Evolutionary conservation across 805 yeast genomes (phyloP).

Genomic region (Lachancea meyersii): DNA sequence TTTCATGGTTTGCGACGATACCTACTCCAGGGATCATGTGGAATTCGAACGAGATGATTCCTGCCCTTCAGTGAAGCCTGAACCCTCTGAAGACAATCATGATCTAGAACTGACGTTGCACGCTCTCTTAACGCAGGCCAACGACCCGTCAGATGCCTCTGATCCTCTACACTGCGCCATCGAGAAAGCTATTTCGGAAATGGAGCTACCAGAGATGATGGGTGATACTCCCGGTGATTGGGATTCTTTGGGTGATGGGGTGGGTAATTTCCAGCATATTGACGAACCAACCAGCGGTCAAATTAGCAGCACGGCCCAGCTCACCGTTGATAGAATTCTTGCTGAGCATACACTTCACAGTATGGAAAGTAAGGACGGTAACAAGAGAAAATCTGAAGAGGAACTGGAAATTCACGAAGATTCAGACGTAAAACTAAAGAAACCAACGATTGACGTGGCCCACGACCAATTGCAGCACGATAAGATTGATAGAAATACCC

Average conservation of each 20-base stretch:
- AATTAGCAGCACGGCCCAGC: not conserved
- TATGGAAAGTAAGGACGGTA: not conserved
- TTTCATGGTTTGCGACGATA: constrained; percentile 5
- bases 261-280: not conserved
- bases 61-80: constrained; percentile 1
- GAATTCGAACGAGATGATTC: not conserved
- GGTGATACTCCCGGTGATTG: constrained; percentile 3
- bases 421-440: not conserved
- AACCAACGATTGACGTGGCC: too few relatives aligned
- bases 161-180: constrained; percentile 10
- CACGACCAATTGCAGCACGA: too few relatives aligned
- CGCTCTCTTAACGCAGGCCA: constrained; percentile 17
- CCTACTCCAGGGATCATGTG: not conserved
- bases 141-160: constrained; percentile 4
- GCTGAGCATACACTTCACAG: constrained; percentile 4
- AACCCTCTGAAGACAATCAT: constrained; percentile 3
- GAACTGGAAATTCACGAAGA: not conserved
- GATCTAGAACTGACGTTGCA: constrained; percentile 21
- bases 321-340: constrained; percentile 9
- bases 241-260: constrained; percentile 2
- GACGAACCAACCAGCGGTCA: not conserved
- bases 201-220: constrained; percentile 12
- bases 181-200: constrained; percentile 10
- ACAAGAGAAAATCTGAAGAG: not conserved
- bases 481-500: not conserved